A percentile compares a stretch with the other conserved stretches of the same genome.
These are phyloP conservation scores for Colletotrichum tropicale DNA, from an alignment of 2,329 filamentous ascomycete species.

Conservation along the genomic window DNA sequence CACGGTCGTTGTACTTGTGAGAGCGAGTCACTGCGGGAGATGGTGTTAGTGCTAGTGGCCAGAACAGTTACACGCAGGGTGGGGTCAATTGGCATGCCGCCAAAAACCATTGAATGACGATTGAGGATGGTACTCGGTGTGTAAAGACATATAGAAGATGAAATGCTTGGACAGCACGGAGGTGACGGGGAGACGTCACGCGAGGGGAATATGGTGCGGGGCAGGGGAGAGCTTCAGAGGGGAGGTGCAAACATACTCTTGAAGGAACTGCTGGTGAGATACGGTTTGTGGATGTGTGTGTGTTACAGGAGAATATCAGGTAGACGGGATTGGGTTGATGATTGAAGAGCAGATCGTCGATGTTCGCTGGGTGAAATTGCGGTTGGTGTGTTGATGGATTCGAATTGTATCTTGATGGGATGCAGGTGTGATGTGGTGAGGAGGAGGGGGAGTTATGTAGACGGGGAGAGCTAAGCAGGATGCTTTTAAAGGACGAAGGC, in stretches of 20 bases:
- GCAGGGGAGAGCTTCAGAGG: not conserved
- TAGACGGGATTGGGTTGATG: not conserved
- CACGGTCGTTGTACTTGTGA: constrained; percentile 93
- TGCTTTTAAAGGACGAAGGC: constrained; percentile 17
- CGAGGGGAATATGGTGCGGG: not conserved
- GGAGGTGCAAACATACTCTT: constrained; percentile 20
- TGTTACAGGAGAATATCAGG: not conserved
- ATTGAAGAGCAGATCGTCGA: not conserved
- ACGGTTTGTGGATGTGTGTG: not conserved
- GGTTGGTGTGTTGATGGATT: constrained; percentile 11
- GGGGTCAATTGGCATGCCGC: not conserved
- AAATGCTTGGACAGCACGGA: not conserved
- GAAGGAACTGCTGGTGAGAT: not conserved
- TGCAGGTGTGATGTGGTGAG: not conserved
- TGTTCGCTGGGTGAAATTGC: not conserved
- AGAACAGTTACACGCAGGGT: not conserved
- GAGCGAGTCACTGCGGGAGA: constrained; percentile 84
- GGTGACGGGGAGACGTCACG: constrained; percentile 5
- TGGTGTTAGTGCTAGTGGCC: constrained; percentile 10
- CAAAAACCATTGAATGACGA: not conserved
- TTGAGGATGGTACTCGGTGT: not conserved
- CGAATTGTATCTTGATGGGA: not conserved
- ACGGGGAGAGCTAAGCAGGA: constrained; percentile 7
- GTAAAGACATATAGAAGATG: not conserved
- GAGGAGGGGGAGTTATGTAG: constrained; percentile 2